phyloP scores from a whole-genome alignment of 352 stramenopile genomes.

The Phytophthora palmivora region DNA sequence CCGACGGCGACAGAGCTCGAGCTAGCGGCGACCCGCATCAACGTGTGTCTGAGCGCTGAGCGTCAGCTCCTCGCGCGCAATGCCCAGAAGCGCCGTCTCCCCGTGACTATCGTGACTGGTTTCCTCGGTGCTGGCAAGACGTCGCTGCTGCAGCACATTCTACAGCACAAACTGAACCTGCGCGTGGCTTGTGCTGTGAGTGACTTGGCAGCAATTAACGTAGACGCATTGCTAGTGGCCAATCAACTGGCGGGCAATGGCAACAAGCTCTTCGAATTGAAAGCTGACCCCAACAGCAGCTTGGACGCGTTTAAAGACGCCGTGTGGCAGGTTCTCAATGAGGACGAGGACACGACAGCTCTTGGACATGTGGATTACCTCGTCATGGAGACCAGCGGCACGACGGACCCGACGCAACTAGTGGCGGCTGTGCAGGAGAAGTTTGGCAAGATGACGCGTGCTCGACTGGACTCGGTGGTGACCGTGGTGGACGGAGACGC shows the following conservation, averaged over 20 bases:
- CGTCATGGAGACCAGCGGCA: slow-evolving; percentile 80
- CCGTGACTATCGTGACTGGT: slow-evolving; percentile 72
- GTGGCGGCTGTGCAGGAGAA: slow-evolving; percentile 71
- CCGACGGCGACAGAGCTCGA: slow-evolving; percentile 36
- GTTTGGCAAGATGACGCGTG: slow-evolving; percentile 83
- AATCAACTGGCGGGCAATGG: slow-evolving; percentile 32
- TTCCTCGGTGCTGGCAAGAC: slow-evolving; percentile 78
- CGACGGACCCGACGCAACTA: slow-evolving; percentile 73
- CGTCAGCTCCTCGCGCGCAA: slow-evolving; percentile 61
- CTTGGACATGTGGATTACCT: slow-evolving; percentile 78
- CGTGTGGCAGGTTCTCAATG: slow-evolving; percentile 61
- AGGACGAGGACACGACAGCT: slow-evolving; percentile 29
- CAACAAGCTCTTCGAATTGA: slow-evolving; percentile 44
- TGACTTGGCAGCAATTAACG: slow-evolving; percentile 72
- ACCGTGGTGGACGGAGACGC: slow-evolving; percentile 79
- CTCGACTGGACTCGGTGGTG: slow-evolving; percentile 82
- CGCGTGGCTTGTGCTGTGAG: slow-evolving; percentile 74
- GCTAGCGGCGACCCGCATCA: slow-evolving; percentile 57
- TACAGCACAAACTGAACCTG: slow-evolving; percentile 73
- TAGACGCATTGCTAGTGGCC: slow-evolving; percentile 71
- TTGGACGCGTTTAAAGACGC: slow-evolving; percentile 73
- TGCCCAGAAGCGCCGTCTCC: slow-evolving; percentile 50
- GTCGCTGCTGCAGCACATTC: slow-evolving; percentile 68
- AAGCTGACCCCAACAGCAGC: slow-evolving; percentile 30
- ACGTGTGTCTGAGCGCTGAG: slow-evolving; percentile 64